phyloP scores from a whole-genome alignment of 768 basidiomycete genomes.

The Royoungia palumana region DNA sequence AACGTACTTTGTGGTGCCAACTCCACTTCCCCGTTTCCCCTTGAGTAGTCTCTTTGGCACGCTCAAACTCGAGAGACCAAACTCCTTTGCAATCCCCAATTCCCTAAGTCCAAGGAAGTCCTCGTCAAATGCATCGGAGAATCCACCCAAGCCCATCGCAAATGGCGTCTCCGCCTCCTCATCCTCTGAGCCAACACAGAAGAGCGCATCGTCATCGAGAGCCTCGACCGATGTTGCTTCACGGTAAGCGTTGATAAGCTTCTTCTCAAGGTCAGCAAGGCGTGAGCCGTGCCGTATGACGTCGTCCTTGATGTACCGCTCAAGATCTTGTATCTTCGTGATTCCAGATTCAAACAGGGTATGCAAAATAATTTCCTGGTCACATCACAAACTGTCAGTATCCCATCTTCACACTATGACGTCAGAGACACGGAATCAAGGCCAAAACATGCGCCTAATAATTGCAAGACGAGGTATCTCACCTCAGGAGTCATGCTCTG shows the following conservation, averaged over 20 bases:
- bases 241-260: constrained; percentile 76
- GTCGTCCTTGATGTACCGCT: constrained; percentile 86
- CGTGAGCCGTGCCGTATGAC: constrained; percentile 77
- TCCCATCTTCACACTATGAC: not conserved
- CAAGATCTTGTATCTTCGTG: constrained; percentile 72
- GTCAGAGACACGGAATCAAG: too few species aligned
- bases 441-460: not conserved
- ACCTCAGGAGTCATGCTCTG: constrained; percentile 85
- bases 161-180: constrained; percentile 66
- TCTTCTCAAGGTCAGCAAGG: constrained; percentile 78
- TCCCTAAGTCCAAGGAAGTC: constrained; percentile 90
- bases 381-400: constrained; percentile 4
- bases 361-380: constrained; percentile 91
- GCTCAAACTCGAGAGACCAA: constrained; percentile 71
- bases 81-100: constrained; percentile 83
- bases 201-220: constrained; percentile 51
- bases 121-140: constrained; percentile 83
- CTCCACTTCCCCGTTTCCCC: constrained; percentile 49
- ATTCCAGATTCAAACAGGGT: constrained; percentile 88
- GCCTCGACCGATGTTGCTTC: constrained; percentile 55
- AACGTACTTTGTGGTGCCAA: constrained; percentile 48
- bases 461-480: constrained; percentile 16
- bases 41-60: constrained; percentile 78
- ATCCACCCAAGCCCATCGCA: constrained; percentile 70
- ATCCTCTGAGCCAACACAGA: constrained; percentile 47